Base-by-base conservation (phyloP, 2,329 filamentous ascomycete species). In the Phoma sp. region DNA sequence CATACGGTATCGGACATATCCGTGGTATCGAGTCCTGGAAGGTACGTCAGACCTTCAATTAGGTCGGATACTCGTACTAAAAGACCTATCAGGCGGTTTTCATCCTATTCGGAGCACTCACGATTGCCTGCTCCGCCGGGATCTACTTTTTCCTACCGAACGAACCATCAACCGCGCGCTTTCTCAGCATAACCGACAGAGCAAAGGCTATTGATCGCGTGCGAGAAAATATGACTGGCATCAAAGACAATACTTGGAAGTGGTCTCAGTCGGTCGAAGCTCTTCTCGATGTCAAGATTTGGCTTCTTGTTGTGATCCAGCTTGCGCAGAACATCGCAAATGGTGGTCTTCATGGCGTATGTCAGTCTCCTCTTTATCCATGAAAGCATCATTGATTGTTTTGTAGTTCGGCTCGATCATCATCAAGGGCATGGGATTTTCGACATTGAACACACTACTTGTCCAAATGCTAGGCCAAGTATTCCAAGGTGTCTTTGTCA, bases 101-200 rank as follows among this genome's bases (percentile, higher is more conserved):
- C 65, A 72, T 89, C 21, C 81, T 89, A 22, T 84, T 77, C 35
- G 74, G 75, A 27, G 47, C 57, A 10, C 47, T 72, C 13, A 75
- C 71, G n/a, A 55, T 66, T 13, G 47, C 65, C 2, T 53, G 53
- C 33, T 75, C 74, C 2, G 55, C 75, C 6, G 37, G 36, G 12
- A 75, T 88, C 68, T 78, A 81, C 47, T 69, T 84, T 25, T 73
- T 85, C 44, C 77, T 87, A 2, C 84, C 85, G 2, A 83, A 85
- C 38, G 57, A 47, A 19, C 63, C 62, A n/a, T 58, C 63, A 19
- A 59, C 47, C 17, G 53, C 62, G 2, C 56, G 54, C 2, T 60
- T 51, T 38, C 57, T 68, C 6, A 55, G 41, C n/a, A 25, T 29
- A 13, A 29, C 46, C 3, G 55, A 64, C 25, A 39, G 54, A 38